phyloP scores from a whole-genome alignment of 805 yeast species.

The Naumovozyma castellii region DNA sequence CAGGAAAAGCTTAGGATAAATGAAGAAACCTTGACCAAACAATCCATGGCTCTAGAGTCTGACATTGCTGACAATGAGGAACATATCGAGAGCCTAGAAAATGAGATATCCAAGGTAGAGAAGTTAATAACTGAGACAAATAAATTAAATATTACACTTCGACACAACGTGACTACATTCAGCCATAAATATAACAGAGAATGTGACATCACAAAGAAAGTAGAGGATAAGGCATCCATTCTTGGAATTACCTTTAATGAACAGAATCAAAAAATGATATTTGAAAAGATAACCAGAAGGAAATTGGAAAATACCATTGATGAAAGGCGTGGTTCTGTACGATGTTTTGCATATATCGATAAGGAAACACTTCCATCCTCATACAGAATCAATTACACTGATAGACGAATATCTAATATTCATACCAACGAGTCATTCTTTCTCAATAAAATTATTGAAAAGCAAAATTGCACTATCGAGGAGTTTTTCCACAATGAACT shows the following conservation, averaged over 20 bases:
- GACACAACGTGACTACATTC: slow-evolving; percentile 4
- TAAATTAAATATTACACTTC: not conserved
- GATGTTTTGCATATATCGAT: slow-evolving; percentile 24
- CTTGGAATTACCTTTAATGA: slow-evolving; percentile 16
- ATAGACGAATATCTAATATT: slow-evolving; percentile 2
- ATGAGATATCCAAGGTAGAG: slow-evolving; percentile 11
- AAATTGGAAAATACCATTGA: slow-evolving; percentile 43
- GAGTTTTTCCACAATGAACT: not conserved
- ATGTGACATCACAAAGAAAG: slow-evolving; percentile 14
- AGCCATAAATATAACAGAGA: slow-evolving; percentile 14
- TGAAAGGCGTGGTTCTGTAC: slow-evolving; percentile 28
- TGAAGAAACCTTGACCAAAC: slow-evolving; percentile 5
- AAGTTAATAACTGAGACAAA: slow-evolving; percentile 5
- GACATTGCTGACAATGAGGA: slow-evolving; percentile 3
- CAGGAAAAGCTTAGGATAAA: slow-evolving; percentile 7
- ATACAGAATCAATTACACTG: slow-evolving; percentile 12
- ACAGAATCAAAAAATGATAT: slow-evolving; percentile 25
- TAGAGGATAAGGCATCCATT: slow-evolving; percentile 16
- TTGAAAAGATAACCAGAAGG: slow-evolving; percentile 33
- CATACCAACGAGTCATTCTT: not conserved
- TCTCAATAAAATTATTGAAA: not conserved
- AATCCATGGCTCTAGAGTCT: slow-evolving; percentile 1
- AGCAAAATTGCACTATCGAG: not conserved
- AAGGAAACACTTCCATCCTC: slow-evolving; percentile 1
- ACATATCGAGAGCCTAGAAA: slow-evolving; percentile 8